Base-by-base conservation (phyloP, 2,329 filamentous ascomycete genomes). In the Periconia macrospinosa region DNA sequence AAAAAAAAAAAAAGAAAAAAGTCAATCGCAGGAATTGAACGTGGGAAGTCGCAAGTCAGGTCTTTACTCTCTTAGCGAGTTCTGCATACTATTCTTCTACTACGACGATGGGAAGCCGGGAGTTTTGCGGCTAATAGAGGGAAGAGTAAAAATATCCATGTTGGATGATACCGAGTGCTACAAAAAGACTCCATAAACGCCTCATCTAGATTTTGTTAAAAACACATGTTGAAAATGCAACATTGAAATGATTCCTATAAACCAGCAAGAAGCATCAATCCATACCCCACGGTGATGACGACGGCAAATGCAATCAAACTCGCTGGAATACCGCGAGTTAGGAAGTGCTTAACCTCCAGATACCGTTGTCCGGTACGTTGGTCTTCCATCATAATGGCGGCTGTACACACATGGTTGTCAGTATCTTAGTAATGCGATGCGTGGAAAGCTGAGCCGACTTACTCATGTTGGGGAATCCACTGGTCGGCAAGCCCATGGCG, bases 381-480 rank as follows among this genome's bases (percentile, higher is more conserved):
- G 66, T 99, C 93, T 76, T 99, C 94, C 82, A 97, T 97, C 94
- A 99, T 97, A 67, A 99, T 97, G 3, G 94, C 94, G 68, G 94
- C 91, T 95, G 59, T 37, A 8, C 18, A 41, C 53, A 41, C 6
- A 41, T 15, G n/a, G n/a, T 14, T 5, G 47, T 72, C 33, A 37
- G 33, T 37, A 37, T 37, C 8, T n/a, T 53, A 69, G 59, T 27
- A 50, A 1, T 19, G 2, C 33, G 35, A 45, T 17, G 15, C 11
- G 20, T 43, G 54, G 19, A 52, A 14, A 30, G 17, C 19, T 19
- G 41, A 17, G 43, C 27, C 44, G 15, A 89, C 92, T 82, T 85
- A 96, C 92, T 99, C 94, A 99, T 99, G 65, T 99, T 99, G 1
- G 94, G 94, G 78, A 99, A 99, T 9, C 94, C 95, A 71, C 88